Base-by-base conservation (phyloP, 495 filamentous ascomycete species). In the Trichocladium antarcticum region DNA sequence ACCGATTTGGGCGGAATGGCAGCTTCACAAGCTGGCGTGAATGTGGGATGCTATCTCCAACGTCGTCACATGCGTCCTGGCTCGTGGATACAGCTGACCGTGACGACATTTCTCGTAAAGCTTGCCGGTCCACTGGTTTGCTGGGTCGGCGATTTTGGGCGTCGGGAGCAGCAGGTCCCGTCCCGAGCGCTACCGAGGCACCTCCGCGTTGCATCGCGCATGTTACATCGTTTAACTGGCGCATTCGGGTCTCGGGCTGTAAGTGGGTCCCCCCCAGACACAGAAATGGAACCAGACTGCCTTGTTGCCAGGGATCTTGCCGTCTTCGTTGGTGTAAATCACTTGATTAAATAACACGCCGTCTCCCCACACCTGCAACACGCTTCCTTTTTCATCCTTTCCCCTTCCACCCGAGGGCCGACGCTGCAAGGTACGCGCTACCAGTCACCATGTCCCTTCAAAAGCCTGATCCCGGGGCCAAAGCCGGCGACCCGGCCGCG, bases 381-480 rank as follows among this genome's bases (percentile, higher is more conserved):
- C 10, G 5, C 3, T 29, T 22, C n/a, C 28, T 19, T 32, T 42
- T 6, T 5, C 40, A 19, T n/a, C 15, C 28, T 37, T 9, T 12
- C 34, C 9, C 15, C 21, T 28, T 28, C 4, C 19, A 27, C 14
- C 3, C 24, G 32, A 37, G 31, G 31, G 5, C 5, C 12, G 11
- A 10, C 11, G 11, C 11, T 14, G 11, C 3, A 32, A n/a, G n/a
- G n/a, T 14, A 32, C 2, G 15, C 32, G 20, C 7, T 15, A 50
- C 32, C 45, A 40, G 8, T 4, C 24, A 47, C 31, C 6, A 50
- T 57, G 47, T 39, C 50, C 4, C 21, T 42, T 22, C 34, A 45
- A 28, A 9, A 45, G 32, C 37, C 42, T 4, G 31, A 14, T 7
- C 22, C 19, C 1, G 38, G n/a, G 15, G 20, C 20, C 15, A 22